These are phyloP conservation scores for Diaporthe sp. DNA, from an alignment of 2,329 filamentous ascomycete species.

Conservation along the genomic window DNA sequence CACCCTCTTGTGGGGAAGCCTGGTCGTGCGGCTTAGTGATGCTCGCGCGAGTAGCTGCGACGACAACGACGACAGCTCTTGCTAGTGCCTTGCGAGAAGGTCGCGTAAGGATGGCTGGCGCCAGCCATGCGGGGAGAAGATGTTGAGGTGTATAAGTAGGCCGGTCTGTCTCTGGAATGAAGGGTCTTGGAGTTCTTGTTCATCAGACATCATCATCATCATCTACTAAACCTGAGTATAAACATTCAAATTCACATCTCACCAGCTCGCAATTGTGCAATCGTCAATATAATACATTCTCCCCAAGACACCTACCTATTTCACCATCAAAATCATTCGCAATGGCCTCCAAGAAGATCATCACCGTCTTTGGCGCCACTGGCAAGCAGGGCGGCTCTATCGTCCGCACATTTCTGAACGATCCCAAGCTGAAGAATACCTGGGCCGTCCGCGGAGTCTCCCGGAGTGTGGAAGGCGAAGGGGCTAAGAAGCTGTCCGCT, in stretches of 20 bases:
- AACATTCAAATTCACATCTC: neutral
- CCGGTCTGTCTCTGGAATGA: neutral
- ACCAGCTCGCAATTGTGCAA: neutral
- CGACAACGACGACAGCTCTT: neutral
- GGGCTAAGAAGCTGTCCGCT: constrained; percentile 57
- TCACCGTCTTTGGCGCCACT: constrained; percentile 71
- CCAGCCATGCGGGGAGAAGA: neutral
- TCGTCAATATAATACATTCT: neutral
- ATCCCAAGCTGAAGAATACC: constrained; percentile 57
- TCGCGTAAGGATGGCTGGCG: neutral
- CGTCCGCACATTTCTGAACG: constrained; percentile 55
- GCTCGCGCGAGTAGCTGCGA: neutral
- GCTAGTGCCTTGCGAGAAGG: constrained; percentile 1
- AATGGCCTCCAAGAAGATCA: constrained; percentile 53
- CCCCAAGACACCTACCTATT: neutral
- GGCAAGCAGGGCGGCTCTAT: constrained; percentile 73
- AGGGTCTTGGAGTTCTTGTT: constrained; percentile 10
- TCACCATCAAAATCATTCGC: neutral
- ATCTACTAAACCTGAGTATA: neutral
- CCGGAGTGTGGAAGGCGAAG: constrained; percentile 59
- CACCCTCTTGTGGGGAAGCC: neutral
- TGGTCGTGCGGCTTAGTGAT: constrained; percentile 21
- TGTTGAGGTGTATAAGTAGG: constrained; percentile 23
- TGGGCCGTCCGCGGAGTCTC: constrained; percentile 70
- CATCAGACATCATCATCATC: constrained; percentile 26